Evolutionary conservation across 176 grass and related monocot genomes (phyloP).

Genomic region (Eleusine coracana): DNA sequence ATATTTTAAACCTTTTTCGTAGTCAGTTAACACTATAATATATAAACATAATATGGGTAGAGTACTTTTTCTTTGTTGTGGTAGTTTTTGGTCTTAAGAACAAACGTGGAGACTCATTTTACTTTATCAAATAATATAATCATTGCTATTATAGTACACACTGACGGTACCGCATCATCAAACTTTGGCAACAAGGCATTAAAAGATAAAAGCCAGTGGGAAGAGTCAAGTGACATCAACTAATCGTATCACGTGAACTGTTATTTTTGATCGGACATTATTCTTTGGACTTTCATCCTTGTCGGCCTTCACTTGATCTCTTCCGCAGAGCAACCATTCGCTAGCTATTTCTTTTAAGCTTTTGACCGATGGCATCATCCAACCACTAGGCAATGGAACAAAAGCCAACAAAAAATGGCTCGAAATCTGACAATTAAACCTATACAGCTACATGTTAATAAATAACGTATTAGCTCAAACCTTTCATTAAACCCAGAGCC

Average conservation of each 20-base stretch:
- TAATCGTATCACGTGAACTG: conserved; percentile 12
- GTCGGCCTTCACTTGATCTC: conserved; percentile 14
- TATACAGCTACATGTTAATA: background rate
- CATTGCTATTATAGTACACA: too few relatives aligned
- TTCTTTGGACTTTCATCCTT: conserved; percentile 23
- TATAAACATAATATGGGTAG: too few relatives aligned
- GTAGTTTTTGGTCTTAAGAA: background rate
- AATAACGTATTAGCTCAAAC: background rate
- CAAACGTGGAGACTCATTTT: too few relatives aligned
- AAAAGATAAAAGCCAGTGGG: background rate
- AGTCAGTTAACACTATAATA: too few relatives aligned
- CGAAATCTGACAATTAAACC: background rate
- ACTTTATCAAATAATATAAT: too few relatives aligned
- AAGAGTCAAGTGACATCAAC: background rate
- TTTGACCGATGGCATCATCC: background rate
- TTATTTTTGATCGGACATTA: background rate
- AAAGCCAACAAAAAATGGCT: background rate
- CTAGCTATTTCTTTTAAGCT: background rate
- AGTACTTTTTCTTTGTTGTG: too few relatives aligned
- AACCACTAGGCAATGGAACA: background rate
- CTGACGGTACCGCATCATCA: background rate
- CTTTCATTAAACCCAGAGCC: background rate
- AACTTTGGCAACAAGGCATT: background rate
- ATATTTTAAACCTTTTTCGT: too few relatives aligned
- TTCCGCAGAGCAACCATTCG: conserved; percentile 15